These are phyloP conservation scores for Trypanosomatidae sp. DNA, from an alignment of 208 protist species.

Conservation along the genomic window DNA sequence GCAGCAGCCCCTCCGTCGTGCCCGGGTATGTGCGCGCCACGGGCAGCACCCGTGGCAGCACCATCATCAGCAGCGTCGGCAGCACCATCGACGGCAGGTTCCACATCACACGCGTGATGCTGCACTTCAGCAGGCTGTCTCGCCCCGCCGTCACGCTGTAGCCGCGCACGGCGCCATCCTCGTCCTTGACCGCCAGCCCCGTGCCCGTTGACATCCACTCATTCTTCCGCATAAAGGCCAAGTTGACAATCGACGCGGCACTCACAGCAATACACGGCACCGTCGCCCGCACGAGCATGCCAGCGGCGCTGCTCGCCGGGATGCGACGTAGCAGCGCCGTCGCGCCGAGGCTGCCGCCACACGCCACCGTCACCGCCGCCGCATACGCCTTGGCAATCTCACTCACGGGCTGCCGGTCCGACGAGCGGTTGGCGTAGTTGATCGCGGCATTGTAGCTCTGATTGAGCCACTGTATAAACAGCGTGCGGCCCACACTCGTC, in stretches of 20 bases:
- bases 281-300: constrained; percentile 59
- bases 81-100: constrained; percentile 78
- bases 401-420: constrained; percentile 63
- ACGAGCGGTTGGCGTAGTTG: constrained; percentile 91
- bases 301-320: constrained; percentile 23
- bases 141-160: constrained; percentile 59
- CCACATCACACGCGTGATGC: constrained; percentile 60
- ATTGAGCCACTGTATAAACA: constrained; percentile 90
- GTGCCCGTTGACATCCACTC: constrained; percentile 62
- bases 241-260: constrained; percentile 69
- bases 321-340: constrained; percentile 47
- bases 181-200: constrained; percentile 76
- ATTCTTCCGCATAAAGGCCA: constrained; percentile 84
- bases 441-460: constrained; percentile 90
- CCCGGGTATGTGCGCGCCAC: constrained; percentile 16
- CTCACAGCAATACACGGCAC: constrained; percentile 79
- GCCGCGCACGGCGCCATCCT: constrained; percentile 63
- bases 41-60: constrained; percentile 18
- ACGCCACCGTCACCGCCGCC: constrained; percentile 60
- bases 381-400: constrained; percentile 74
- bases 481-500: constrained; percentile 38
- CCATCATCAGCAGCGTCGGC: constrained; percentile 75
- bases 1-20: constrained; percentile 31
- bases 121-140: constrained; percentile 67
- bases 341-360: constrained; percentile 39